These are phyloP conservation scores for Ceriops decandra DNA, from an alignment of 345 rosid species.

Conservation along the genomic window DNA sequence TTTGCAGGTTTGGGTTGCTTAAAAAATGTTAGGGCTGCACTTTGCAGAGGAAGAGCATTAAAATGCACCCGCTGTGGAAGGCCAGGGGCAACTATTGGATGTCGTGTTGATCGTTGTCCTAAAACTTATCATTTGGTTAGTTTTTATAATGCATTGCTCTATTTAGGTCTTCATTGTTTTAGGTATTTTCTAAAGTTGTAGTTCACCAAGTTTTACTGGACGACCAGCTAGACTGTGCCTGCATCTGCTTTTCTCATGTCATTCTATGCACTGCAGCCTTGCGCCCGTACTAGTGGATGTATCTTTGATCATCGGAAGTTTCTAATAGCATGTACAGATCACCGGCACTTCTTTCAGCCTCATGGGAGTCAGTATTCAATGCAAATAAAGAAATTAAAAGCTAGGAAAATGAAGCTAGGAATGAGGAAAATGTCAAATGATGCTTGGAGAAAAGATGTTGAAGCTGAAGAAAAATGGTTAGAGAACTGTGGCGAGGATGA, in stretches of 20 bases:
- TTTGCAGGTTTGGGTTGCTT: slow-evolving; percentile 97
- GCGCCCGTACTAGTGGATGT: slow-evolving; percentile 93
- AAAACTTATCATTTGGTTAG: slow-evolving; percentile 95
- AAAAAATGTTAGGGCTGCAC: slow-evolving; percentile 93
- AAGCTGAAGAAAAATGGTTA: slow-evolving; percentile 97
- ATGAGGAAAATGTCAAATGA: slow-evolving; percentile 76
- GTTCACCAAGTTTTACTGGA: slow-evolving; percentile 8
- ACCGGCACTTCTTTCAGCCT: slow-evolving; percentile 81
- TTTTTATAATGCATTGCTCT: slow-evolving; percentile 15
- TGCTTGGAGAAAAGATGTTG: slow-evolving; percentile 85
- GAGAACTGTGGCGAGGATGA: slow-evolving; percentile 99
- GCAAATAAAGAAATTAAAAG: slow-evolving; percentile 70
- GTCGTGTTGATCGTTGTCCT: slow-evolving; percentile 98
- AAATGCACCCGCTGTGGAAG: slow-evolving; percentile 96
- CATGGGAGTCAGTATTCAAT: slow-evolving; percentile 50
- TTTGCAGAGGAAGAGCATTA: slow-evolving; percentile 86
- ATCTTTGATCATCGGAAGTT: slow-evolving; percentile 96
- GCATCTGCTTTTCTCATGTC: slow-evolving; percentile 12
- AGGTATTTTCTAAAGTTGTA: slow-evolving; percentile 1
- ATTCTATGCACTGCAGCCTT: slow-evolving; percentile 64
- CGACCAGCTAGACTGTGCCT: slow-evolving; percentile 15
- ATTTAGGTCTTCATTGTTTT: neutral
- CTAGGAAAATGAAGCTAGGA: slow-evolving; percentile 75
- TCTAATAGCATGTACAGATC: slow-evolving; percentile 97
- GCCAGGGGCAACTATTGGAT: slow-evolving; percentile 98